Conservation (phyloP, 148 eudicot species). For the Silene conica region DNA sequence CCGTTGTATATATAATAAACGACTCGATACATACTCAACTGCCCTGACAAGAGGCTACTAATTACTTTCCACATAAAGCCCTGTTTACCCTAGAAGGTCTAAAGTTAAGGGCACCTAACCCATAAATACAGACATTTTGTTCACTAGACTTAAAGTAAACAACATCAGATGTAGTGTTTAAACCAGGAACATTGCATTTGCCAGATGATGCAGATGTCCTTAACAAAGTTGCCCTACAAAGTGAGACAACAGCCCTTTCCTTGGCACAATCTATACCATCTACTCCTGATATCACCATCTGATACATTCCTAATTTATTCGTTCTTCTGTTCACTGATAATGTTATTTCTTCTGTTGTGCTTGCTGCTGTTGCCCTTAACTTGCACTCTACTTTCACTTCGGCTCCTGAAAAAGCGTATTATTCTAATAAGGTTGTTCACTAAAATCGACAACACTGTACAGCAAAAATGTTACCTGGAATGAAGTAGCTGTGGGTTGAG, state of each 20-base stretch:
- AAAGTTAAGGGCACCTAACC: constrained; percentile 56
- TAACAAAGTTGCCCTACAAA: constrained; percentile 65
- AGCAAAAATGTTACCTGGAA: constrained; percentile 43
- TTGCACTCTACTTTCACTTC: constrained; percentile 82
- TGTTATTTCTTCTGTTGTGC: constrained; percentile 63
- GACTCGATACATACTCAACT: background rate
- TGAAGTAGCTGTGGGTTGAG: constrained; percentile 85
- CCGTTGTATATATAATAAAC: background rate
- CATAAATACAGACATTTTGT: constrained; percentile 71
- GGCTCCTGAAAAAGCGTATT: constrained; percentile 63
- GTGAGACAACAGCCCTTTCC: constrained; percentile 42
- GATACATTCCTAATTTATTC: constrained; percentile 62
- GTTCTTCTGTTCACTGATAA: constrained; percentile 86
- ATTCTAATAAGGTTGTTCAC: too few species aligned
- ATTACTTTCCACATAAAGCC: constrained; percentile 54
- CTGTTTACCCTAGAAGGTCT: constrained; percentile 53
- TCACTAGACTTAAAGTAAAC: constrained; percentile 54
- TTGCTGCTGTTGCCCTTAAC: constrained; percentile 56
- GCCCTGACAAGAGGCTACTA: constrained; percentile 4
- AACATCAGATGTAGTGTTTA: constrained; percentile 51
- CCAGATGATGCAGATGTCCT: constrained; percentile 26
- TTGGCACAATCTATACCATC: constrained; percentile 82
- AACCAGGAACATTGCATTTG: constrained; percentile 72
- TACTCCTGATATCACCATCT: constrained; percentile 62
- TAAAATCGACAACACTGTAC: background rate